These are phyloP conservation scores for Prunus yedoensis DNA, from an alignment of 331 rosid species.

Conservation along the genomic window DNA sequence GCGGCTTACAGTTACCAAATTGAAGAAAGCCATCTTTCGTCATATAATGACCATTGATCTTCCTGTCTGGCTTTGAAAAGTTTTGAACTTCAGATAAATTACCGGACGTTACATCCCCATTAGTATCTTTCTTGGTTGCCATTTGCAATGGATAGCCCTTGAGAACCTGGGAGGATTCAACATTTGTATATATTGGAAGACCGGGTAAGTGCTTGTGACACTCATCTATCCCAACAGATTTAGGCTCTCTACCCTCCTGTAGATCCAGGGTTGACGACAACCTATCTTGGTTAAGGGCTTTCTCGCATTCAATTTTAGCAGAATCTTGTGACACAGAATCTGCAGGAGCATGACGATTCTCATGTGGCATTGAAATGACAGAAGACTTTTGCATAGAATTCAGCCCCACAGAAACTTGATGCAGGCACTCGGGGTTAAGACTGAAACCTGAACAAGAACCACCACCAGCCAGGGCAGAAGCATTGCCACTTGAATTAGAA, in stretches of 20 bases:
- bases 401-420: conserved; percentile 26
- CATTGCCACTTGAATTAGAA: conserved; percentile 42
- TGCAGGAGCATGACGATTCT: conserved; percentile 33
- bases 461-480: conserved; percentile 36
- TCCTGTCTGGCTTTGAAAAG: conserved; percentile 25
- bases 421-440: conserved; percentile 40
- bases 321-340: conserved; percentile 39
- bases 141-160: conserved; percentile 52
- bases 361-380: conserved; percentile 29
- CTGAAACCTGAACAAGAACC: conserved; percentile 55
- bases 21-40: conserved; percentile 23
- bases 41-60: conserved; percentile 10
- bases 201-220: conserved; percentile 32
- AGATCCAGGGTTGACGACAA: conserved; percentile 49
- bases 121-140: conserved; percentile 44
- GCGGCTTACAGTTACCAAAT: conserved; percentile 31
- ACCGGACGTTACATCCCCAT: conserved; percentile 46
- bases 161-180: conserved; percentile 44
- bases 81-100: conserved; percentile 29
- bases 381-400: conserved; percentile 36
- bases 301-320: conserved; percentile 37
- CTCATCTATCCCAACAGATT: conserved; percentile 38
- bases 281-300: conserved; percentile 42
- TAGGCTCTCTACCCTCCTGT: conserved; percentile 39
- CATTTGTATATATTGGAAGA: conserved; percentile 19